Evolutionary conservation across 805 yeast species (phyloP), one percentile per base, ranked within the genome.

Genomic region (Yueomyces sinensis): DNA sequence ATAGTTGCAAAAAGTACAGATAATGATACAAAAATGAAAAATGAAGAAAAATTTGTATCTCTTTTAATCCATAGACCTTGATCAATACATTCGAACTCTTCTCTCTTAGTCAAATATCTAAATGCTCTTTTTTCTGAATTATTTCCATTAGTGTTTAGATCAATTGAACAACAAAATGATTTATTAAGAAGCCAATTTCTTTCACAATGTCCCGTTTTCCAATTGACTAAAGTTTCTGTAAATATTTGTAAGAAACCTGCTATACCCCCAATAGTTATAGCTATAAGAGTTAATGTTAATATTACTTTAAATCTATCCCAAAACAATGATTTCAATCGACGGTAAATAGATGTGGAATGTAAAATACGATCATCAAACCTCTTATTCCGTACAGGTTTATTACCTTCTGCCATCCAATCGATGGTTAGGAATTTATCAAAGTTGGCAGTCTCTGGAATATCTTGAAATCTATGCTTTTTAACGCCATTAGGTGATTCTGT

Each of bases 171-270:
- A 56, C 98, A 91, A 46, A 83, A 82, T 7, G 72, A 63, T 50
- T 70, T 68, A 55, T 74, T 84, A 23, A 86, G 61, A 45, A 86
- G 74, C 54, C 84, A 73, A 23, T 74, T 72, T 15, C 66, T 56
- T 2, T 72, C 52, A 58, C 98, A 91, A 55, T 77, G 73, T 0
- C 98, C 98, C 2, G 71, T 60, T 40, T 84, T 73, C 41, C 86
- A 56, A 47, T 78, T 78, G 3, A 84, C 79, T n/a, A 91, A 58
- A 71, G 87, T 84, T 34, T 83, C 89, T 0, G 97, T 84, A 14
- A 84, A 66, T 14, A 89, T 71, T 47, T 82, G 86, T 35, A 91
- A 60, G 14, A 70, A 64, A 0, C 84, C 94, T 0, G 98, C 97
- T 27, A 84, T 76, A 2, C 71, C 47, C 4, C 99, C 99, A 35